These are phyloP conservation scores for Penicillium brasilianum DNA, from an alignment of 2,329 filamentous ascomycete genomes.

Conservation along the genomic window DNA sequence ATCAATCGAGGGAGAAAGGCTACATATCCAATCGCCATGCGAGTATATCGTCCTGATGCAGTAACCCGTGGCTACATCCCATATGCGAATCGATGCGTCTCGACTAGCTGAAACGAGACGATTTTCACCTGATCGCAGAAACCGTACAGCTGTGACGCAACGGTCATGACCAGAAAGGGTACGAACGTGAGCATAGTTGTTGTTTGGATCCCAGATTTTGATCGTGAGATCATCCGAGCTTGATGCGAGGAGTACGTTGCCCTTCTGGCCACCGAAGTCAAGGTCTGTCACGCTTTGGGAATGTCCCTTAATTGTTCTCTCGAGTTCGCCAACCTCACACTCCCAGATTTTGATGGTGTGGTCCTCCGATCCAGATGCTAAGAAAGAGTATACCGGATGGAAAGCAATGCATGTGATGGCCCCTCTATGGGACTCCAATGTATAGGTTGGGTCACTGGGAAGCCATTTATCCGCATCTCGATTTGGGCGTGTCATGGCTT, in stretches of 20 bases:
- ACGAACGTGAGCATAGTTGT: conserved; percentile 92
- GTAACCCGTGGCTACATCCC: conserved; percentile 90
- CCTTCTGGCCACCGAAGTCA: conserved; percentile 83
- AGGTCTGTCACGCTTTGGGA: conserved; percentile 84
- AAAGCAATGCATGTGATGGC: conserved; percentile 90
- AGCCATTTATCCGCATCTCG: conserved; percentile 30
- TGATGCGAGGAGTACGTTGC: conserved; percentile 72
- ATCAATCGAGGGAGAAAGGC: conserved; percentile 80
- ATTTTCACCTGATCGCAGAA: conserved; percentile 78
- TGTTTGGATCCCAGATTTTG: conserved; percentile 89
- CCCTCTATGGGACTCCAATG: conserved; percentile 78
- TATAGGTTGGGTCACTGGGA: conserved; percentile 65
- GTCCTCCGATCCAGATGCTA: conserved; percentile 92
- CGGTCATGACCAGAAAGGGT: conserved; percentile 91
- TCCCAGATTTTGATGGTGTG: conserved; percentile 97
- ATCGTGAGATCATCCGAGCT: conserved; percentile 89
- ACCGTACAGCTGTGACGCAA: conserved; percentile 83
- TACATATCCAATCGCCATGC: conserved; percentile 82
- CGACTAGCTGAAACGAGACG: conserved; percentile 83
- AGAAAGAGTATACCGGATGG: conserved; percentile 84
- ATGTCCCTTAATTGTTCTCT: conserved; percentile 87
- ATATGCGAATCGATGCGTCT: conserved; percentile 83
- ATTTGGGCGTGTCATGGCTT: background rate
- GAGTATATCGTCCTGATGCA: conserved; percentile 84
- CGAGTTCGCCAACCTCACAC: conserved; percentile 88